Percentiles rank a stretch among this genome's conserved stretches.
Evolutionary conservation across 2,329 filamentous ascomycete species (phyloP).

Genomic region (Claviceps citrina): DNA sequence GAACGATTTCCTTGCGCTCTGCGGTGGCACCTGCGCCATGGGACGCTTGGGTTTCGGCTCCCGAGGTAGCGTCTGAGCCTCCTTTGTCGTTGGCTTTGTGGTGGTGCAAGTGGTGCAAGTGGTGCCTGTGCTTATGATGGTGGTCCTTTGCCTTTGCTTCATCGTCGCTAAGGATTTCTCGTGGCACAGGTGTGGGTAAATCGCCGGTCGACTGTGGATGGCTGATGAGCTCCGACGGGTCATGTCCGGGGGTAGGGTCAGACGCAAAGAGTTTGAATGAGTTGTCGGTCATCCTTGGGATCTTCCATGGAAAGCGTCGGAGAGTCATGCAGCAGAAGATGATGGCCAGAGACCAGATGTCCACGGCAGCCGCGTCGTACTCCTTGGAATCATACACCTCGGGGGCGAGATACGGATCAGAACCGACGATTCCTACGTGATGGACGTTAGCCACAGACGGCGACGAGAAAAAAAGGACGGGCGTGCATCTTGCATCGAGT

Average conservation of each 20-base stretch:
- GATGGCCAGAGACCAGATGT: slow-evolving; percentile 96
- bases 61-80: slow-evolving; percentile 1
- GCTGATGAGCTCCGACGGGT: slow-evolving; percentile 37
- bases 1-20: slow-evolving; percentile 63
- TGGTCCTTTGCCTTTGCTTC: slow-evolving; percentile 14
- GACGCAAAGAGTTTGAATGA: slow-evolving; percentile 88
- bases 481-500: neutral
- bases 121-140: slow-evolving; percentile 3
- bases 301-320: slow-evolving; percentile 91
- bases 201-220: slow-evolving; percentile 31
- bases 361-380: slow-evolving; percentile 85
- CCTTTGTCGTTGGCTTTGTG: slow-evolving; percentile 2
- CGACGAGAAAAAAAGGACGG: neutral
- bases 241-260: slow-evolving; percentile 60
- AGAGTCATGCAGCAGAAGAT: slow-evolving; percentile 99
- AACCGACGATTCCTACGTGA: slow-evolving; percentile 47
- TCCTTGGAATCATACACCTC: slow-evolving; percentile 90
- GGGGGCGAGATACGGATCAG: slow-evolving; percentile 89
- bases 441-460: slow-evolving; percentile 6
- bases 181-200: slow-evolving; percentile 21
- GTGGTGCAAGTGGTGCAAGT: slow-evolving; percentile 2
- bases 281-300: slow-evolving; percentile 79
- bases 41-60: slow-evolving; percentile 7
- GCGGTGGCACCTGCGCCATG: slow-evolving; percentile 8
- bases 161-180: slow-evolving; percentile 25